A percentile compares a stretch with the other conserved stretches of the same genome.
These are phyloP conservation scores for Daldinia bambusicola DNA, from an alignment of 495 filamentous ascomycete genomes.

Conservation along the genomic window DNA sequence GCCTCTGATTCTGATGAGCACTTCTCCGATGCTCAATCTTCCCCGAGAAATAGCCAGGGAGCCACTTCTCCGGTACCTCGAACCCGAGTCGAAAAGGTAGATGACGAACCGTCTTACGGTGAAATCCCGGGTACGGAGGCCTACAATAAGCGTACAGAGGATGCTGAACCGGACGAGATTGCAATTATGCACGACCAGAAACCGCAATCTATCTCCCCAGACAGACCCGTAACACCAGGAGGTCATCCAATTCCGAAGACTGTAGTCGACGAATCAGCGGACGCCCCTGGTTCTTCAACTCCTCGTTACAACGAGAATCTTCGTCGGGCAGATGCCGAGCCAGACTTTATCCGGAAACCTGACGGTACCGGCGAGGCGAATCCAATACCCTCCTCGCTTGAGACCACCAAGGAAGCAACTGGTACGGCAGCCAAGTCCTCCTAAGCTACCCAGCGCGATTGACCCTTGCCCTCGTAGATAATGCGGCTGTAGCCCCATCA, in stretches of 20 bases:
- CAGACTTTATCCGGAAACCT: conserved; percentile 60
- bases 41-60: conserved; percentile 62
- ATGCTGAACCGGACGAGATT: conserved; percentile 83
- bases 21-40: conserved; percentile 90
- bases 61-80: conserved; percentile 74
- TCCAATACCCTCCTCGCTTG: conserved; percentile 41
- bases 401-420: conserved; percentile 45
- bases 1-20: conserved; percentile 84
- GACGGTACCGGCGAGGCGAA: conserved; percentile 51
- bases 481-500: conserved; percentile 49
- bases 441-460: conserved; percentile 50
- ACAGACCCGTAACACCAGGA: conserved; percentile 52
- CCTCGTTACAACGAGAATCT: conserved; percentile 52
- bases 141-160: conserved; percentile 76
- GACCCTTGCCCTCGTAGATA: conserved; percentile 53
- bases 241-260: conserved; percentile 60
- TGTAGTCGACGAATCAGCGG: conserved; percentile 60
- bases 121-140: conserved; percentile 88
- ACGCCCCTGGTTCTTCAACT: conserved; percentile 54
- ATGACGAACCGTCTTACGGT: conserved; percentile 74
- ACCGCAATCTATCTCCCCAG: conserved; percentile 41
- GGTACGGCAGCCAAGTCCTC: conserved; percentile 53
- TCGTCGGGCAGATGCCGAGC: conserved; percentile 57
- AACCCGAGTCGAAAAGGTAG: conserved; percentile 83
- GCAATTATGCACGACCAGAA: conserved; percentile 62